Percentiles rank a stretch among this genome's conserved stretches.
Conservation (phyloP, 805 yeast species). For the Gaillardinia entomophila region DNA sequence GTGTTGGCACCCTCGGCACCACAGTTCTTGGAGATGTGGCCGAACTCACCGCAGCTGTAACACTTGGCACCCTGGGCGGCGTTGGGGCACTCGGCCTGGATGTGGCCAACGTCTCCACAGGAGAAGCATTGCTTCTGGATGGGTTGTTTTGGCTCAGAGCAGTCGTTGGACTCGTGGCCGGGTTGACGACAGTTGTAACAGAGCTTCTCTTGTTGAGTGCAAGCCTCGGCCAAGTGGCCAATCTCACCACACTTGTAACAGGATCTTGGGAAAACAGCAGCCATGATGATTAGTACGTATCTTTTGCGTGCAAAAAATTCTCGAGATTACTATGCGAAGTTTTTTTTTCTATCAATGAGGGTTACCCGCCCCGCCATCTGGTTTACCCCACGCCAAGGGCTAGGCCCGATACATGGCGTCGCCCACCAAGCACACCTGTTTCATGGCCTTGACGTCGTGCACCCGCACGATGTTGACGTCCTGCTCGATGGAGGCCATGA, state of each 20-base stretch:
- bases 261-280: conserved; percentile 58
- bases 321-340: no score
- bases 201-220: conserved; percentile 77
- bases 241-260: conserved; percentile 90
- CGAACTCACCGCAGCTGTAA: conserved; percentile 71
- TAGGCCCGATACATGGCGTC: conserved; percentile 79
- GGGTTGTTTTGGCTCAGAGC: conserved; percentile 84
- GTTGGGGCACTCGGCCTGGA: conserved; percentile 76
- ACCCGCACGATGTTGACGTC: conserved; percentile 81
- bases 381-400: no score
- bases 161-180: conserved; percentile 84
- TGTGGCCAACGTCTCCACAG: conserved; percentile 88
- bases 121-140: conserved; percentile 86
- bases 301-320: no score
- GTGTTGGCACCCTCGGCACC: conserved; percentile 34
- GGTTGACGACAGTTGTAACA: conserved; percentile 91
- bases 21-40: conserved; percentile 82
- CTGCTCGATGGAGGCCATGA: conserved; percentile 66
- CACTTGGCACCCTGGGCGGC: conserved; percentile 67
- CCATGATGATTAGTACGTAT: conserved; percentile 28
- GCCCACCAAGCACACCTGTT: conserved; percentile 45
- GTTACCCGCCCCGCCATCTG: no score
- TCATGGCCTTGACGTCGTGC: conserved; percentile 67
- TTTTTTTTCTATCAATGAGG: no score
- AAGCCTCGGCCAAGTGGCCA: conserved; percentile 86